A percentile compares a stretch with the other conserved stretches of the same genome.
Evolutionary conservation across 805 yeast species (phyloP).

Genomic region (Saccharomyces mikatae): DNA sequence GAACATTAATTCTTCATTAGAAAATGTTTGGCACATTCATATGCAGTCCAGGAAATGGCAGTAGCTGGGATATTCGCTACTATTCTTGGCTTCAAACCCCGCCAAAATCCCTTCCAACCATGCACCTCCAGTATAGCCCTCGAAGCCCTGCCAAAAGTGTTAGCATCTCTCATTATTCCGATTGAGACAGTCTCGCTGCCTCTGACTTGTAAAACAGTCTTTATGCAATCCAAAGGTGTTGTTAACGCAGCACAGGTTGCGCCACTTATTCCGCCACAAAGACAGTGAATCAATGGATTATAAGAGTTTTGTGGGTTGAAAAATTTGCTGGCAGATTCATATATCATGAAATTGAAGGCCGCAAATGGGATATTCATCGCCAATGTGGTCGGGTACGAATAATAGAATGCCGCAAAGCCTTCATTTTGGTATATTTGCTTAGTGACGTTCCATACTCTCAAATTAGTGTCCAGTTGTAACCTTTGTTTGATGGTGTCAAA

Average conservation of each 20-base stretch:
- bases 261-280: slow-evolving; percentile 90
- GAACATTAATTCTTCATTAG: slow-evolving; percentile 8
- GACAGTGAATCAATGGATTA: slow-evolving; percentile 86
- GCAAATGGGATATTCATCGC: slow-evolving; percentile 91
- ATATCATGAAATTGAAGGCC: slow-evolving; percentile 86
- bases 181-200: slow-evolving; percentile 41
- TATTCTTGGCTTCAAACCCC: slow-evolving; percentile 87
- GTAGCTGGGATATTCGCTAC: slow-evolving; percentile 92
- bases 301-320: slow-evolving; percentile 72
- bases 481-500: slow-evolving; percentile 92
- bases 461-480: slow-evolving; percentile 56
- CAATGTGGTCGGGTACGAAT: slow-evolving; percentile 89
- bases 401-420: slow-evolving; percentile 75
- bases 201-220: slow-evolving; percentile 83
- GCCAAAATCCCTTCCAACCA: slow-evolving; percentile 59
- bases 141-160: slow-evolving; percentile 67
- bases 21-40: slow-evolving; percentile 82
- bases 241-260: slow-evolving; percentile 92
- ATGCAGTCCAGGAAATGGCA: slow-evolving; percentile 95
- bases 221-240: slow-evolving; percentile 88
- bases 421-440: slow-evolving; percentile 47
- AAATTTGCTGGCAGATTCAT: slow-evolving; percentile 71
- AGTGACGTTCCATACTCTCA: slow-evolving; percentile 23
- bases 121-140: slow-evolving; percentile 51
- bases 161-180: slow-evolving; percentile 38